phyloP scores from a whole-genome alignment of 2,329 filamentous ascomycete species.

The Diplodia mutila region DNA sequence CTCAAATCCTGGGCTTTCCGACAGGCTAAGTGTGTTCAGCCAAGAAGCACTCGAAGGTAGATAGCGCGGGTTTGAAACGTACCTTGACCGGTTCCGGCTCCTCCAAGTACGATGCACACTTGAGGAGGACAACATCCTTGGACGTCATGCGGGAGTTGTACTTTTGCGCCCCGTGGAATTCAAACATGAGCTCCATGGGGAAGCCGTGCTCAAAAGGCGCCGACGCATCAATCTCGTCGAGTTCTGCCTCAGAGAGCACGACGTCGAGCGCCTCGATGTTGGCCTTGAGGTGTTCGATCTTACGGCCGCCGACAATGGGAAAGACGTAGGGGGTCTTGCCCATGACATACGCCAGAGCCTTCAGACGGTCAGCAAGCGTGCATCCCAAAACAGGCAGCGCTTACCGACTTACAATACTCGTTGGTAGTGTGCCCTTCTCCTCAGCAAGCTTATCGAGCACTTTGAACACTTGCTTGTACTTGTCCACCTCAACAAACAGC shows the following conservation, averaged over 20 bases:
- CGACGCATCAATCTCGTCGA: conserved; percentile 59
- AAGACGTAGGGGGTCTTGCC: conserved; percentile 74
- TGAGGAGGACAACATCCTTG: conserved; percentile 10
- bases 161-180: conserved; percentile 28
- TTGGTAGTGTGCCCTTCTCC: conserved; percentile 61
- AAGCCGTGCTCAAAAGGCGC: conserved; percentile 61
- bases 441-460: conserved; percentile 65
- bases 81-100: conserved; percentile 6
- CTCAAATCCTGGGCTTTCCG: not conserved
- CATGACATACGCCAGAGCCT: conserved; percentile 72
- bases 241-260: conserved; percentile 55
- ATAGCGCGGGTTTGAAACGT: not conserved
- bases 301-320: conserved; percentile 75
- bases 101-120: conserved; percentile 10
- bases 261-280: conserved; percentile 62
- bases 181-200: conserved; percentile 52
- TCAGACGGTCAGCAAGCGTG: not conserved
- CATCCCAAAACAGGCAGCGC: not conserved
- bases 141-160: conserved; percentile 18
- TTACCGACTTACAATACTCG: conserved; percentile 43
- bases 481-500: conserved; percentile 48
- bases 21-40: not conserved
- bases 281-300: conserved; percentile 69
- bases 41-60: not conserved
- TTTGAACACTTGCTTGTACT: conserved; percentile 56